A percentile compares a stretch with the other conserved stretches of the same genome.
These are phyloP conservation scores for Epichloe coenophiala DNA, from an alignment of 2,329 filamentous ascomycete species.

Conservation along the genomic window DNA sequence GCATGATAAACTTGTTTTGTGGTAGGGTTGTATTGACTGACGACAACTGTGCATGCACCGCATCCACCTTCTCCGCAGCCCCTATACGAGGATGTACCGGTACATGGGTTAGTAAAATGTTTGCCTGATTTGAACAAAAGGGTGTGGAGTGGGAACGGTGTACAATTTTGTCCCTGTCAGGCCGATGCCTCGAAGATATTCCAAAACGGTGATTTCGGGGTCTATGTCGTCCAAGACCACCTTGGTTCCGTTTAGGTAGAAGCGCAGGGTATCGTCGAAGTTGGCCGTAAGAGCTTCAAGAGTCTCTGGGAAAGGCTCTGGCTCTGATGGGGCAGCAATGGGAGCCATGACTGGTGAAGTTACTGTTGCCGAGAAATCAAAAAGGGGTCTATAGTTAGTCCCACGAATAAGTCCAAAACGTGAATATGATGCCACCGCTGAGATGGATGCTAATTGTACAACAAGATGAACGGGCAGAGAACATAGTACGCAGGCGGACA, in stretches of 20 bases:
- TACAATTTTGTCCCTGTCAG: constrained; percentile 87
- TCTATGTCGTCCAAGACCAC: constrained; percentile 78
- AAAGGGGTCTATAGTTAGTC: not conserved
- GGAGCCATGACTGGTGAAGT: constrained; percentile 34
- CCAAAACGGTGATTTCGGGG: constrained; percentile 80
- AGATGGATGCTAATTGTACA: not conserved
- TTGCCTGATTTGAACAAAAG: not conserved
- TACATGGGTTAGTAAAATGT: not conserved
- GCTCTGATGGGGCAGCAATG: constrained; percentile 37
- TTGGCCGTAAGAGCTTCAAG: constrained; percentile 46
- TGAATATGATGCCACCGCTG: not conserved
- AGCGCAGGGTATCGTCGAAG: constrained; percentile 79
- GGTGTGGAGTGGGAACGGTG: constrained; percentile 9
- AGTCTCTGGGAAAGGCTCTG: constrained; percentile 20
- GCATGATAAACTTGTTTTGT: constrained; percentile 92
- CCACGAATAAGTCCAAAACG: not conserved
- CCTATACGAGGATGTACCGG: constrained; percentile 20
- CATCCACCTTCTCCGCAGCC: constrained; percentile 95
- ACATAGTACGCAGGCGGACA: not conserved
- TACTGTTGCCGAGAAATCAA: not conserved
- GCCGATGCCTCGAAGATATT: constrained; percentile 86
- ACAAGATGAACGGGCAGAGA: not conserved
- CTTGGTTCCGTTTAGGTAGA: constrained; percentile 90
- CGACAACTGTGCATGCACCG: constrained; percentile 88
- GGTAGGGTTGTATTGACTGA: constrained; percentile 87